phyloP scores from a whole-genome alignment of 805 yeast genomes.

The Wickerhamiella allomyrinae region DNA sequence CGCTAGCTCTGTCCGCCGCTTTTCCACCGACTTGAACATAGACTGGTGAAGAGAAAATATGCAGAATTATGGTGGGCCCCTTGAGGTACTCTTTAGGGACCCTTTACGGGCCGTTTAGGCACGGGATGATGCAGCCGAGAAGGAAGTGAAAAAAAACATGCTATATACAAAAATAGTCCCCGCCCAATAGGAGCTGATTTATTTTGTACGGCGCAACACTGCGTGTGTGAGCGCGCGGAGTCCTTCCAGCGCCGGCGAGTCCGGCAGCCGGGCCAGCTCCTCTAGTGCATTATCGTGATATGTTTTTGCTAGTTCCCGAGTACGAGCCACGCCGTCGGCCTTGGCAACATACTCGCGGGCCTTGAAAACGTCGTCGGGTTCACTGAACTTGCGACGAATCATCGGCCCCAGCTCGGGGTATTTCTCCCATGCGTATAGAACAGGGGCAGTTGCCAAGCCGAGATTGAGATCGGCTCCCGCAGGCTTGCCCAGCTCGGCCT shows the following conservation, averaged over 20 bases:
- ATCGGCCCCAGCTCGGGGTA: constrained; percentile 72
- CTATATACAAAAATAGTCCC: too few relatives aligned
- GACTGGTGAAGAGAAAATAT: neutral
- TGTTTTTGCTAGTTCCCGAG: constrained; percentile 59
- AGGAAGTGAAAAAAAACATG: too few relatives aligned
- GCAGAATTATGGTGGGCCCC: too few relatives aligned
- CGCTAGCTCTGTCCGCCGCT: neutral
- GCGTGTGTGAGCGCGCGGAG: constrained; percentile 72
- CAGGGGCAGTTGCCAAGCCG: constrained; percentile 95
- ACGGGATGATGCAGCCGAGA: too few relatives aligned
- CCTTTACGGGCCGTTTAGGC: too few relatives aligned
- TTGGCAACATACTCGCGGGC: constrained; percentile 62
- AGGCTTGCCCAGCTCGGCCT: constrained; percentile 80
- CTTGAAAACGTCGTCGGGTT: constrained; percentile 71
- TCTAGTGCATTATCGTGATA: constrained; percentile 64
- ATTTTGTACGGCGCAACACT: constrained; percentile 68
- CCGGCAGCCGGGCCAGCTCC: constrained; percentile 59
- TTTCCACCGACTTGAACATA: neutral
- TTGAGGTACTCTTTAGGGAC: too few relatives aligned
- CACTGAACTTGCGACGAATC: constrained; percentile 67
- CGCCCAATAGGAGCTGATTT: too few relatives aligned
- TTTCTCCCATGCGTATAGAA: constrained; percentile 83
- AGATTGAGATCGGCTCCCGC: constrained; percentile 87
- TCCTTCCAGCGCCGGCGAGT: constrained; percentile 79
- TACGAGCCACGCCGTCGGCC: constrained; percentile 61